Conservation (phyloP, 202 grass and related monocot genomes). For the Zizania palustris region DNA sequence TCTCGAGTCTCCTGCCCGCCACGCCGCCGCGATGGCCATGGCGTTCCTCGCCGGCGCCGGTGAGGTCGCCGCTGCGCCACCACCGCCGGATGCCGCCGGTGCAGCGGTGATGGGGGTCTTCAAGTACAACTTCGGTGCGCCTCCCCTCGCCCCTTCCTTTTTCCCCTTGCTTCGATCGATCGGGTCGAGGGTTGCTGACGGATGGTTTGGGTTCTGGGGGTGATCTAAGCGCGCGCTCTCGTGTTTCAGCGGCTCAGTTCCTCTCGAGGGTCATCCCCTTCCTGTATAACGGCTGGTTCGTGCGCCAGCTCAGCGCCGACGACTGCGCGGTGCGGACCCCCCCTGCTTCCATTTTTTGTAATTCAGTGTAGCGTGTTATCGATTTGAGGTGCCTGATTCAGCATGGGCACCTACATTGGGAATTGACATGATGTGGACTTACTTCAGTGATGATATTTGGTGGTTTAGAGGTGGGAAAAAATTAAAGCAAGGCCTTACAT, state of each 20-base stretch:
- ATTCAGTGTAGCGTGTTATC: neutral
- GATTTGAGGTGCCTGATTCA: neutral
- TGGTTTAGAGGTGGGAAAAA: neutral
- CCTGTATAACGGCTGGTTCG: slow-evolving; percentile 89
- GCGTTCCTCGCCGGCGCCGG: slow-evolving; percentile 25
- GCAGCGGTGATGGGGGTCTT: slow-evolving; percentile 71
- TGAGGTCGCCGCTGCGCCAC: neutral
- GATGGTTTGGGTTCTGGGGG: neutral
- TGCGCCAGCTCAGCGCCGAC: slow-evolving; percentile 75
- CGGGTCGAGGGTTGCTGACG: neutral
- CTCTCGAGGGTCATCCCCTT: slow-evolving; percentile 81
- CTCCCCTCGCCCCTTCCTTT: neutral
- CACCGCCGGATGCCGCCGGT: slow-evolving; percentile 20
- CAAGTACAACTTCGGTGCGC: slow-evolving; percentile 85
- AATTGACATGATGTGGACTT: neutral
- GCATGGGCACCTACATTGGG: neutral
- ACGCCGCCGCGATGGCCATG: slow-evolving; percentile 3
- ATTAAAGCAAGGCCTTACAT: neutral
- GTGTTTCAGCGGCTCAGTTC: slow-evolving; percentile 74
- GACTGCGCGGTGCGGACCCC: slow-evolving; percentile 68
- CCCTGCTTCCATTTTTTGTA: slow-evolving; percentile 1
- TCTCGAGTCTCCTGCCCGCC: too few species aligned
- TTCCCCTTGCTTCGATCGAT: neutral
- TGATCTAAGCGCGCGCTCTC: slow-evolving; percentile 13
- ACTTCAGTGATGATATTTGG: slow-evolving; percentile 2